Conservation (phyloP, 139 green algal genomes). For the Chlorella vulgaris region DNA sequence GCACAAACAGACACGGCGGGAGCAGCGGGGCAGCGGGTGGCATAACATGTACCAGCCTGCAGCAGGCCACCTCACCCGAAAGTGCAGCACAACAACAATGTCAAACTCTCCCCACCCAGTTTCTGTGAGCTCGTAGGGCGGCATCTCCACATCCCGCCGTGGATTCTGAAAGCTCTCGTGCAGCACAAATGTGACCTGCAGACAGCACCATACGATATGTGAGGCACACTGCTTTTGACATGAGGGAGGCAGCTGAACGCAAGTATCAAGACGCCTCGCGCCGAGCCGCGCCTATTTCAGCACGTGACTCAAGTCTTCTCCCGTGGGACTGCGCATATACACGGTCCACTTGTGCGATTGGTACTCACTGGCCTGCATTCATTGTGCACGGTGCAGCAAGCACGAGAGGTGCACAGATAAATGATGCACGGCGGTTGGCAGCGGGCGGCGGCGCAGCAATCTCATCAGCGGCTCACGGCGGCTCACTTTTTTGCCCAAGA, state of each 20-base stretch:
- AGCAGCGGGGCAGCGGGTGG: too few relatives aligned
- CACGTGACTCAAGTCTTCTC: constrained; percentile 83
- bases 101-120: constrained; percentile 98
- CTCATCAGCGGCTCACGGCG: background rate
- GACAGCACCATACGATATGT: too few relatives aligned
- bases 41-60: too few relatives aligned
- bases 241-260: background rate
- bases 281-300: constrained; percentile 60
- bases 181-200: constrained; percentile 89
- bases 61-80: too few relatives aligned
- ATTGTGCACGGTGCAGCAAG: too few relatives aligned
- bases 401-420: too few relatives aligned
- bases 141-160: constrained; percentile 48
- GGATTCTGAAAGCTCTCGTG: constrained; percentile 89
- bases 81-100: constrained; percentile 57
- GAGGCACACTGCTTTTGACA: background rate
- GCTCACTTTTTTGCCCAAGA: constrained; percentile 90
- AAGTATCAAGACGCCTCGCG: background rate
- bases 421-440: background rate
- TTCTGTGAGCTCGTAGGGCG: constrained; percentile 77
- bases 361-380: constrained; percentile 73
- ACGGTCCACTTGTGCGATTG: constrained; percentile 90
- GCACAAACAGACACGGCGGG: too few relatives aligned
- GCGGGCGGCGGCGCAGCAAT: background rate
- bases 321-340: constrained; percentile 79